Conservation (phyloP, 768 basidiomycete species). For the Boletellus ananas region DNA sequence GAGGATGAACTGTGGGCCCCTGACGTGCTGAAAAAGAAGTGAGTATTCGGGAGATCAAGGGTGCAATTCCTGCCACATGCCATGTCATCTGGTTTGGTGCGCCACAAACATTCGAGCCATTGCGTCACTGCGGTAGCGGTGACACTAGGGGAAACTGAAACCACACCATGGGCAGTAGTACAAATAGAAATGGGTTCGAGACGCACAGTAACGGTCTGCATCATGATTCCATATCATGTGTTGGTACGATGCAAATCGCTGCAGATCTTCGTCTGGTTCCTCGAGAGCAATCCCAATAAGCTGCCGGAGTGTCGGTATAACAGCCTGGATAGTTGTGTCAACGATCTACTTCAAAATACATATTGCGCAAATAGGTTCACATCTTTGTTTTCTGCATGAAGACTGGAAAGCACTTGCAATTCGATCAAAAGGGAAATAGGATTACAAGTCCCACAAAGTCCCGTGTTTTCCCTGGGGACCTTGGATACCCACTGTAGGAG, state of each 20-base stretch:
- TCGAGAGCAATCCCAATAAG: slow-evolving; percentile 40
- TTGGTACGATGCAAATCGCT: slow-evolving; percentile 49
- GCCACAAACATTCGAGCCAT: slow-evolving; percentile 55
- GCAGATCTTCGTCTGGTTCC: slow-evolving; percentile 34
- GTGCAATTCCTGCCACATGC: slow-evolving; percentile 7
- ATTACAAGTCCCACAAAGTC: slow-evolving; percentile 6
- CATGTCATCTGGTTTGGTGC: slow-evolving; percentile 2
- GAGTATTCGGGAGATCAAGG: neutral
- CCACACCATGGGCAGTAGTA: neutral
- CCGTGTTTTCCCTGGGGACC: neutral
- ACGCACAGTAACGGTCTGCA: slow-evolving; percentile 41
- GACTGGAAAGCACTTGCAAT: slow-evolving; percentile 19
- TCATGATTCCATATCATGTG: slow-evolving; percentile 51
- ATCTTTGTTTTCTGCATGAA: slow-evolving; percentile 7
- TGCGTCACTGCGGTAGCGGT: slow-evolving; percentile 37
- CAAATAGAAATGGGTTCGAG: neutral
- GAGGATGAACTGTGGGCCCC: slow-evolving; percentile 43
- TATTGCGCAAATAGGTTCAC: slow-evolving; percentile 11
- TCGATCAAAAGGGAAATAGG: slow-evolving; percentile 26
- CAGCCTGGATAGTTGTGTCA: slow-evolving; percentile 11
- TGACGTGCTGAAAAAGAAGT: slow-evolving; percentile 15
- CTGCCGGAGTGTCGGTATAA: slow-evolving; percentile 25
- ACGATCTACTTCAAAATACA: neutral
- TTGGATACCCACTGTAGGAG: slow-evolving; percentile 16
- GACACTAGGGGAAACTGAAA: slow-evolving; percentile 32